Evolutionary conservation across 139 green algal species (phyloP).

Genomic region (Chlamydomonas sp.): DNA sequence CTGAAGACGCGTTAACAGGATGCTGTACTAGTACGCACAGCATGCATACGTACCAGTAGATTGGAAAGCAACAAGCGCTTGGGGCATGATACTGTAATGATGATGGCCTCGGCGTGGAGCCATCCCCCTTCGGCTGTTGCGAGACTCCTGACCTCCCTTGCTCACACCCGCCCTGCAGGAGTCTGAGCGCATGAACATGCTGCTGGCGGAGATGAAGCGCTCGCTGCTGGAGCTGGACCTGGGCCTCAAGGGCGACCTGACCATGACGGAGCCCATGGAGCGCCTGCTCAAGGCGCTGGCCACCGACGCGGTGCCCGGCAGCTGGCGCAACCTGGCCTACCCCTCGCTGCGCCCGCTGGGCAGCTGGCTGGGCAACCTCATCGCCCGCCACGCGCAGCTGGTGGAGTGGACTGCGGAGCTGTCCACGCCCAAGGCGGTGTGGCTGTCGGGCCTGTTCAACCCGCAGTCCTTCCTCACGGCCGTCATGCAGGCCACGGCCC

Average conservation of each 20-base stretch:
- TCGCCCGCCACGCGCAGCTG: conserved; percentile 82
- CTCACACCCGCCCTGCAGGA: conserved; percentile 68
- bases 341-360: conserved; percentile 81
- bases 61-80: background rate
- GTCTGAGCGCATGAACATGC: conserved; percentile 89
- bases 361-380: conserved; percentile 80
- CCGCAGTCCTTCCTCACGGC: conserved; percentile 94
- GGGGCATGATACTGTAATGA: background rate
- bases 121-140: background rate
- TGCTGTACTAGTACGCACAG: no score
- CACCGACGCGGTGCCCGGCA: conserved; percentile 71
- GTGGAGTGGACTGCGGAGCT: conserved; percentile 87
- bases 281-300: conserved; percentile 80
- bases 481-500: conserved; percentile 92
- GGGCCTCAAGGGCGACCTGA: conserved; percentile 93
- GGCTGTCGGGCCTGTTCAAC: conserved; percentile 92
- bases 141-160: background rate
- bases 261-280: conserved; percentile 92
- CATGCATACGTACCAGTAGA: background rate
- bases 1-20: no score
- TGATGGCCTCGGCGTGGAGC: background rate
- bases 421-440: conserved; percentile 84
- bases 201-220: conserved; percentile 85
- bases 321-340: conserved; percentile 86
- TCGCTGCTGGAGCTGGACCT: conserved; percentile 90